Percentiles rank a stretch among this genome's conserved stretches.
phyloP scores from a whole-genome alignment of 805 yeast species.

The Saccharomyces kudriavzevii region DNA sequence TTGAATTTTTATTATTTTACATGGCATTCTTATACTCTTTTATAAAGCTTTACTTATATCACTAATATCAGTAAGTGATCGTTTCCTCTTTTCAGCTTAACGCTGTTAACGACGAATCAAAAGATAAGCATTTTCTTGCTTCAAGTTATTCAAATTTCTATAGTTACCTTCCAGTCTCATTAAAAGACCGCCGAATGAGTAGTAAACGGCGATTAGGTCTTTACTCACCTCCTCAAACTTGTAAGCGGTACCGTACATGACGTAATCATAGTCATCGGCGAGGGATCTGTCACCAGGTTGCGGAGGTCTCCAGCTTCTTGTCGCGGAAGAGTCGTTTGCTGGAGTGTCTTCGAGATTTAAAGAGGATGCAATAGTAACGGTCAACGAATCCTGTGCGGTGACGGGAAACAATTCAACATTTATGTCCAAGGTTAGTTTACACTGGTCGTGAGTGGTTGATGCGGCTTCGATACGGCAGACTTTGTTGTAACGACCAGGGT shows the following conservation, averaged over 20 bases:
- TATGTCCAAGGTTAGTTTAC: conserved; percentile 79
- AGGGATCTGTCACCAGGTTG: conserved; percentile 73
- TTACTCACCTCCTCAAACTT: conserved; percentile 78
- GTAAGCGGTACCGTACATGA: conserved; percentile 96
- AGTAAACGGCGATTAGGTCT: conserved; percentile 75
- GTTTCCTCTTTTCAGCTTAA: background rate
- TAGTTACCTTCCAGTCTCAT: conserved; percentile 93
- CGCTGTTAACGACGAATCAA: conserved; percentile 55
- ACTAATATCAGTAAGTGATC: background rate
- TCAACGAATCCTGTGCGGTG: conserved; percentile 61
- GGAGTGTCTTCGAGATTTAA: conserved; percentile 45
- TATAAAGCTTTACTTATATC: background rate
- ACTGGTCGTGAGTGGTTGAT: conserved; percentile 62
- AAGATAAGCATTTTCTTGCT: conserved; percentile 89
- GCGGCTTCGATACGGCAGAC: conserved; percentile 83
- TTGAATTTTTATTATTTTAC: background rate
- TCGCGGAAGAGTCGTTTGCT: conserved; percentile 32
- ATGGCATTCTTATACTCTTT: background rate
- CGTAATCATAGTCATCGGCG: conserved; percentile 96
- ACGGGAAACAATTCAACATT: conserved; percentile 91
- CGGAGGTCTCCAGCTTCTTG: conserved; percentile 46
- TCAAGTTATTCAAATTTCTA: conserved; percentile 76
- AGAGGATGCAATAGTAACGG: conserved; percentile 78
- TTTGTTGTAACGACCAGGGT: conserved; percentile 83
- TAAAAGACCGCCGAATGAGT: conserved; percentile 91